Conservation (phyloP, 192 early-diverging fungal species). For the Backusella psychrophila region DNA sequence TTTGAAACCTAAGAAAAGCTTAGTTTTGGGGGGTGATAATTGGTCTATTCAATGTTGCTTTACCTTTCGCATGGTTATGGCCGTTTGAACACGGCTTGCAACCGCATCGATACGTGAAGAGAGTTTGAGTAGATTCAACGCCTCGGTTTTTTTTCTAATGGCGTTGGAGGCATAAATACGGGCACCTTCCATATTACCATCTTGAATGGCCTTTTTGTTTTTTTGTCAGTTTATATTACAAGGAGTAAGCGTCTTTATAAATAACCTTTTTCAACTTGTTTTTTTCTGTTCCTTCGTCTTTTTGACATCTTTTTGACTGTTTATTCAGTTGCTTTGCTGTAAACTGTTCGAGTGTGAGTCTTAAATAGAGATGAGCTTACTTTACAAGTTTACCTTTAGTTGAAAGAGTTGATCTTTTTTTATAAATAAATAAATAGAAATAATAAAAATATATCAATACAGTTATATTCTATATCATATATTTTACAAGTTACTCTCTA, state of each 20-base stretch:
- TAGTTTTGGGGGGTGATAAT: too few species aligned
- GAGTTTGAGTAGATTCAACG: constrained; percentile 83
- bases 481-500: constrained; percentile 16
- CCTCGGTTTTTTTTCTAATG: constrained; percentile 98
- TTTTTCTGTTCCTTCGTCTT: constrained; percentile 82
- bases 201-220: constrained; percentile 75
- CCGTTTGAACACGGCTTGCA: constrained; percentile 88
- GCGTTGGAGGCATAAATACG: constrained; percentile 93
- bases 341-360: constrained; percentile 55
- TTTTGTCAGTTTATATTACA: background rate
- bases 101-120: constrained; percentile 92
- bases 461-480: background rate
- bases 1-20: constrained; percentile 25
- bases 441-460: background rate
- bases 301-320: constrained; percentile 80
- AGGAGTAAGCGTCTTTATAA: too few species aligned
- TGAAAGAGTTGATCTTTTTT: constrained; percentile 30
- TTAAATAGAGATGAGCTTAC: background rate
- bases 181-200: constrained; percentile 90
- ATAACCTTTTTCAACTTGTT: constrained; percentile 84
- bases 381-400: constrained; percentile 18
- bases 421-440: background rate
- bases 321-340: constrained; percentile 87
- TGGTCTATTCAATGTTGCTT: too few species aligned
- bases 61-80: constrained; percentile 86